These are phyloP conservation scores for Macrophomina tecta DNA, from an alignment of 2,329 filamentous ascomycete genomes.

Conservation along the genomic window DNA sequence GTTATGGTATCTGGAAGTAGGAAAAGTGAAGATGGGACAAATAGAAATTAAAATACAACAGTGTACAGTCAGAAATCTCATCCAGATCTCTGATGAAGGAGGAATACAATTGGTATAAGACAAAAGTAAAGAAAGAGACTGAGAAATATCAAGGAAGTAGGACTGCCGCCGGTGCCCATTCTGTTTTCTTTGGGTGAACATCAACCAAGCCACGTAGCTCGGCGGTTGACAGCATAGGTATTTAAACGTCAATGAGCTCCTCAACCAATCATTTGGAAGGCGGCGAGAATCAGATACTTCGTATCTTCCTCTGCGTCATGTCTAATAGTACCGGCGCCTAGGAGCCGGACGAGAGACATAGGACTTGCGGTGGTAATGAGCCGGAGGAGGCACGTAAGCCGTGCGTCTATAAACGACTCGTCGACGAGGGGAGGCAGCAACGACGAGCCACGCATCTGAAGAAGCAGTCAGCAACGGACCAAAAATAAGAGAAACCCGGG, in stretches of 20 bases:
- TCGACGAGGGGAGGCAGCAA: conserved; percentile 5
- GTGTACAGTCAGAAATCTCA: no score
- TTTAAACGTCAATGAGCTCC: no score
- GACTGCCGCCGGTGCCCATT: no score
- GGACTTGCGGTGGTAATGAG: conserved; percentile 9
- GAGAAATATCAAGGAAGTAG: no score
- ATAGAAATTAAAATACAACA: not conserved
- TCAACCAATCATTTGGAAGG: no score
- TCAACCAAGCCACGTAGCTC: no score
- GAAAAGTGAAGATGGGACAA: not conserved
- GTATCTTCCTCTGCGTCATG: not conserved
- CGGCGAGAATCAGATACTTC: no score
- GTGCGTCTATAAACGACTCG: conserved; percentile 24
- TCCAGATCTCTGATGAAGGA: not conserved
- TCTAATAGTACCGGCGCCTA: conserved; percentile 15
- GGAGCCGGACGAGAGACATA: conserved; percentile 12
- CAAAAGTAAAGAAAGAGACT: no score
- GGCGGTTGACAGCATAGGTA: no score
- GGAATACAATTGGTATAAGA: not conserved
- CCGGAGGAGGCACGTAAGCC: not conserved
- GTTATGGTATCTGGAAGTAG: not conserved
- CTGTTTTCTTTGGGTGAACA: no score
- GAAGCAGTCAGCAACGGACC: no score
- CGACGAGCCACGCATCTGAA: conserved; percentile 23
- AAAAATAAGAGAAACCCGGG: no score